phyloP scores from a whole-genome alignment of 192 early-diverging fungal species.

The Coemansia sp. region DNA sequence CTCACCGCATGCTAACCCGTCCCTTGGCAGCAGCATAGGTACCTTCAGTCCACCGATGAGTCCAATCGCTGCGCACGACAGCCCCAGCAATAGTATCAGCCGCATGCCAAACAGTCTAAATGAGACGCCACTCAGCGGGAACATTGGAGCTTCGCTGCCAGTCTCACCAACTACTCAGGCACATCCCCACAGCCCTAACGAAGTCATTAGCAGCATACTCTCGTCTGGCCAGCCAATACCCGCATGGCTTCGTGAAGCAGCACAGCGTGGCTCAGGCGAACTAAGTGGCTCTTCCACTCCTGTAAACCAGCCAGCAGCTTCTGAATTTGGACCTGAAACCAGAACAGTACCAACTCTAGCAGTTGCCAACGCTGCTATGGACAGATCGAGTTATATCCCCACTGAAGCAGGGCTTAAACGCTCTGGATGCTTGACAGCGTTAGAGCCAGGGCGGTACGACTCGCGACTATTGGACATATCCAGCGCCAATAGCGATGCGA shows the following conservation, averaged over 20 bases:
- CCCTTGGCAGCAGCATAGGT: constrained; percentile 22
- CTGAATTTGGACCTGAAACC: too few species aligned
- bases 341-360: neutral
- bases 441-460: neutral
- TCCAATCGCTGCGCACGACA: neutral
- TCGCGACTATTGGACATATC: neutral
- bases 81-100: neutral
- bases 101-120: neutral
- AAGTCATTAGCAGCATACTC: constrained; percentile 52
- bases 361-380: neutral
- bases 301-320: neutral
- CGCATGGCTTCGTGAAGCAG: constrained; percentile 50
- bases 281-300: neutral
- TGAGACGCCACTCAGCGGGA: neutral
- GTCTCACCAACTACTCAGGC: neutral
- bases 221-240: constrained; percentile 51
- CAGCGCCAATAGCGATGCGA: constrained; percentile 15
- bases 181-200: constrained; percentile 24
- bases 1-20: constrained; percentile 20
- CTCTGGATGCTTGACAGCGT: neutral
- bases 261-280: neutral
- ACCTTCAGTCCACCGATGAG: constrained; percentile 1
- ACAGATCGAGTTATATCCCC: neutral
- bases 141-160: neutral
- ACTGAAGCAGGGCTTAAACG: neutral